These are phyloP conservation scores for Prunella vulgaris DNA, from an alignment of 257 asterid genomes.

Conservation along the genomic window DNA sequence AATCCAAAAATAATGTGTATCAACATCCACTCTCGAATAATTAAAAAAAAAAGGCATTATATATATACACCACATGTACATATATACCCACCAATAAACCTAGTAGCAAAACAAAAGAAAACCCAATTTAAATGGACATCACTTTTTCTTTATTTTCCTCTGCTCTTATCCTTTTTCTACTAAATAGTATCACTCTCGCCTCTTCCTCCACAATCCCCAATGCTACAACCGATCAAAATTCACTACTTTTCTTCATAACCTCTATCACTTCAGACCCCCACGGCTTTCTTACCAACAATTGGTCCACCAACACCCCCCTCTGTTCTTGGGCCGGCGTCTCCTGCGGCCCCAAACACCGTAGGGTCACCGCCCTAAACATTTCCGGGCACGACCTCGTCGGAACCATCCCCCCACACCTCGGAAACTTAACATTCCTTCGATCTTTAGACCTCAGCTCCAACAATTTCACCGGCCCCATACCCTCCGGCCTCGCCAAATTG, in stretches of 20 bases:
- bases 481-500: not conserved
- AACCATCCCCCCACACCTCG: not conserved
- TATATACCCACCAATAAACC: too few relatives aligned
- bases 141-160: not conserved
- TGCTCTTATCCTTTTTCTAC: not conserved
- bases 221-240: not conserved
- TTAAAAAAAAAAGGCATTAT: too few relatives aligned
- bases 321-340: conserved; percentile 34
- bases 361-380: conserved; percentile 24
- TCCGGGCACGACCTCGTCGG: conserved; percentile 14
- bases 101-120: too few relatives aligned
- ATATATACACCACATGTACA: too few relatives aligned
- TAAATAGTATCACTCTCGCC: not conserved
- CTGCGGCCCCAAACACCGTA: conserved; percentile 17
- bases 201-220: not conserved
- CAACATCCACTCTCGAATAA: too few relatives aligned
- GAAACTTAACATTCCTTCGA: not conserved
- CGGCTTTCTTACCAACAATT: not conserved
- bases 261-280: not conserved
- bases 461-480: conserved; percentile 5
- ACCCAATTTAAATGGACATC: too few relatives aligned
- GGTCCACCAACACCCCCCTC: not conserved
- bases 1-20: too few relatives aligned
- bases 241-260: not conserved
- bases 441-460: conserved; percentile 15